Evolutionary conservation across 345 rosid species (phyloP), one percentile per base, ranked within the genome.

Genomic region (Camelina laxa): DNA sequence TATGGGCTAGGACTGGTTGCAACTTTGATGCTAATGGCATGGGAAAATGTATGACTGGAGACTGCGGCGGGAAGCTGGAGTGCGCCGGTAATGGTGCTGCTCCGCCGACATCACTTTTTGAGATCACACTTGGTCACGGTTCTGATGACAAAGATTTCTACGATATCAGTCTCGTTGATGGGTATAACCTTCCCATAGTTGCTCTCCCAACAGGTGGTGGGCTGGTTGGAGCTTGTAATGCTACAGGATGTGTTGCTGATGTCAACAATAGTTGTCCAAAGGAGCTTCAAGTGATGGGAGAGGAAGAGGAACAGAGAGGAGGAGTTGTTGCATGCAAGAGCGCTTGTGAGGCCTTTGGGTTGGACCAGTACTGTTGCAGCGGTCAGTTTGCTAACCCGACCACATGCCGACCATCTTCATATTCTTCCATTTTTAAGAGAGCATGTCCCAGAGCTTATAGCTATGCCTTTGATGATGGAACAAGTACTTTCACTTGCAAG

Each of bases 1-100:
- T 95, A 14, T 91, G 96, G 97, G 97, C 91, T 4, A 89, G 99
- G 67, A 95, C 92, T 0, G 92, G 95, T 16, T 90, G 99, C 86
- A 82, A 60, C 7, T 90, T 92, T 47, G 89, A 91, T 16, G 85
- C 60, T 39, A 74, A 75, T 1, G 93, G 97, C 4, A 56, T 27
- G 2, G 97, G 97, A 5, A 67, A 80, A 6, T 95, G 97, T 82
- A 87, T 71, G 65, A 91, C 97, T 0, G 97, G 96, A 4, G 96
- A 92, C 54, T 92, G 96, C 4, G 97, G 91, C 1, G 96, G 97
- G 7, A 85, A 82, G 74, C 83, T 95, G 14, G 87, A 87, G 80
- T 91, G 99, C 10, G 75, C 67, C 11, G 98, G 98, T 50, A 82
- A 19, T 21, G 97, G 92, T 24, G 92, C 91, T 16, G 53, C 81